Percentiles rank a stretch among this genome's conserved stretches.
These are phyloP conservation scores for Leptographium flavum DNA, from an alignment of 2,329 filamentous ascomycete genomes.

Conservation along the genomic window DNA sequence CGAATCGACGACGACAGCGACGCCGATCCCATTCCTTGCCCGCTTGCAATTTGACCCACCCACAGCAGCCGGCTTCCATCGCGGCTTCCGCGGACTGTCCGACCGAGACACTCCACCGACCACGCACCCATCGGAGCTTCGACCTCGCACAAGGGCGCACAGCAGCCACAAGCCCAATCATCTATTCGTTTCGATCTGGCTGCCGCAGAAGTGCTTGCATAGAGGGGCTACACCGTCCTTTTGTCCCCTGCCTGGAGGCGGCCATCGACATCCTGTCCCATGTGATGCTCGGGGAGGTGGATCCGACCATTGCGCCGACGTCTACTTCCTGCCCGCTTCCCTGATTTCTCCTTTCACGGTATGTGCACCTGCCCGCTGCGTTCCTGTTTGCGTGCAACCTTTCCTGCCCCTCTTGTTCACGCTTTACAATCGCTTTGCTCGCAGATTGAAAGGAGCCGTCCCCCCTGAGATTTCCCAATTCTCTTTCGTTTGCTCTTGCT, in stretches of 20 bases:
- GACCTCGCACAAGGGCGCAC: background rate
- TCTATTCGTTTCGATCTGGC: background rate
- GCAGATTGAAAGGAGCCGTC: background rate
- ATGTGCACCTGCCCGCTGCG: background rate
- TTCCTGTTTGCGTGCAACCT: background rate
- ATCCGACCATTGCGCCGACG: constrained; percentile 11
- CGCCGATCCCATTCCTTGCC: too few species aligned
- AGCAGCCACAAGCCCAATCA: background rate
- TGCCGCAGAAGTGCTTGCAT: constrained; percentile 10
- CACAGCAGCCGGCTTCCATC: too few species aligned
- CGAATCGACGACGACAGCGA: background rate
- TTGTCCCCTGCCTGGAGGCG: constrained; percentile 5
- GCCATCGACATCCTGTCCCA: constrained; percentile 15
- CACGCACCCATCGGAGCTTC: background rate
- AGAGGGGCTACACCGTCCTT: background rate
- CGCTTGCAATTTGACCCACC: too few species aligned
- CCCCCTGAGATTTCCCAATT: background rate
- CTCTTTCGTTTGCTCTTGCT: background rate
- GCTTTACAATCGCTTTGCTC: constrained; percentile 4
- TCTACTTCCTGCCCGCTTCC: background rate
- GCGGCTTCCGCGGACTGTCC: too few species aligned
- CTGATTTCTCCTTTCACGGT: background rate
- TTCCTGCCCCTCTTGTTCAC: background rate
- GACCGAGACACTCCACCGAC: background rate
- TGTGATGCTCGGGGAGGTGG: constrained; percentile 22